Conservation (phyloP, 2,329 filamentous ascomycete genomes). For the Colletotrichum sidae region DNA sequence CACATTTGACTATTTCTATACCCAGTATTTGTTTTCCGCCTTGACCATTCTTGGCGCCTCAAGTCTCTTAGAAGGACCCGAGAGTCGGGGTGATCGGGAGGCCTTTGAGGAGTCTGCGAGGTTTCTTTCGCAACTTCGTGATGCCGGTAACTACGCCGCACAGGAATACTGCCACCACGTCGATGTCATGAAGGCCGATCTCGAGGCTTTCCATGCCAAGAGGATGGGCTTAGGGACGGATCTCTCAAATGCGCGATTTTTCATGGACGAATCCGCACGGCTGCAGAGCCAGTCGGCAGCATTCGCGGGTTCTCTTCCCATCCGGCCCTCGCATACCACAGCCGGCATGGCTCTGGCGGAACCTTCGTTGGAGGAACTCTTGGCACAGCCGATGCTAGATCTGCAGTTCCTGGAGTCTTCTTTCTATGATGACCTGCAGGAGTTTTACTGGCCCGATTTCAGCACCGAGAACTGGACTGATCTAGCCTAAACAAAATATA, state of each 20-base stretch:
- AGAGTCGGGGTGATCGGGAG: conserved; percentile 49
- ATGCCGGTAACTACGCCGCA: conserved; percentile 54
- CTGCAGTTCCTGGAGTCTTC: conserved; percentile 47
- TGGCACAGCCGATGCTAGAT: conserved; percentile 48
- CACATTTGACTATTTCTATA: conserved; percentile 59
- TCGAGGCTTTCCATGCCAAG: conserved; percentile 20
- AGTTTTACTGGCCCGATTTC: conserved; percentile 39
- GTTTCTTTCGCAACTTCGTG: conserved; percentile 51
- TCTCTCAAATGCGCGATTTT: not conserved
- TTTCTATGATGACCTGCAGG: conserved; percentile 38
- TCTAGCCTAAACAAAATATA: conserved; percentile 9
- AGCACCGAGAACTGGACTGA: conserved; percentile 36
- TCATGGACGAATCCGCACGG: not conserved
- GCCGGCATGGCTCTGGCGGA: conserved; percentile 50
- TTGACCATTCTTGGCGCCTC: conserved; percentile 58
- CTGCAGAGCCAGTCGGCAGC: not conserved
- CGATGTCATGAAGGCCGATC: conserved; percentile 45
- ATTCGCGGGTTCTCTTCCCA: not conserved
- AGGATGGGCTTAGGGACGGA: conserved; percentile 5
- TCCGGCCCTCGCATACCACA: conserved; percentile 38
- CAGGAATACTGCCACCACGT: conserved; percentile 55
- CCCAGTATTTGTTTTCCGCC: conserved; percentile 60
- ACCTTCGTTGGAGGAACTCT: conserved; percentile 49
- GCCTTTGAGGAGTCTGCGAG: conserved; percentile 51
- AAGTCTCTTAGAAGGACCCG: conserved; percentile 47